Conservation (phyloP, 2,329 filamentous ascomycete species). For the Pseudophaeomoniella oleicola region DNA sequence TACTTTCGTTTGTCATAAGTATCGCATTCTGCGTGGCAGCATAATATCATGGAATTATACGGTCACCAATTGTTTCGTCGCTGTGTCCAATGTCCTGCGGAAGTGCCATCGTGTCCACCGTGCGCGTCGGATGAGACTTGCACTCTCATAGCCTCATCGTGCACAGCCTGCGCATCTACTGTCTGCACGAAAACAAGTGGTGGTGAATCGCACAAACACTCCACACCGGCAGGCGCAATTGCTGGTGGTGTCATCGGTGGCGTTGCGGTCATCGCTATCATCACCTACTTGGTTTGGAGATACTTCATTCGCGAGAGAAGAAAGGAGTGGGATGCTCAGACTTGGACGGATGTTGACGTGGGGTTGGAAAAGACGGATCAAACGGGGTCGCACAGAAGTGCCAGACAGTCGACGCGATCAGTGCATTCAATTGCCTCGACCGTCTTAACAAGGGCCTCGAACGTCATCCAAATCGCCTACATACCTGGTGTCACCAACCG, state of each 20-base stretch:
- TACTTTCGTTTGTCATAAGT: neutral
- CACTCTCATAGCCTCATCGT: slow-evolving; percentile 43
- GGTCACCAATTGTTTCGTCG: slow-evolving; percentile 35
- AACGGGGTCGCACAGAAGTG: slow-evolving; percentile 39
- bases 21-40: neutral
- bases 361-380: slow-evolving; percentile 43
- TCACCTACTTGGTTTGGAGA: slow-evolving; percentile 72
- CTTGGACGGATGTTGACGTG: slow-evolving; percentile 34
- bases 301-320: slow-evolving; percentile 72
- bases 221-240: slow-evolving; percentile 53
- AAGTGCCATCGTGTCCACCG: slow-evolving; percentile 42
- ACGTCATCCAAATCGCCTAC: slow-evolving; percentile 98
- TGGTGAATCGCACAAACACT: slow-evolving; percentile 16
- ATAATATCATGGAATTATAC: slow-evolving; percentile 2
- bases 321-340: slow-evolving; percentile 43
- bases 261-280: slow-evolving; percentile 55
- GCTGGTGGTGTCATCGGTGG: slow-evolving; percentile 85
- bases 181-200: slow-evolving; percentile 35
- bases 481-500: slow-evolving; percentile 94
- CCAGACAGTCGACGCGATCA: slow-evolving; percentile 68
- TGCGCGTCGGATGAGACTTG: slow-evolving; percentile 43
- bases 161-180: slow-evolving; percentile 43
- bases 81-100: slow-evolving; percentile 42
- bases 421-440: slow-evolving; percentile 88
- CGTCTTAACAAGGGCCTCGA: slow-evolving; percentile 86